A percentile compares a stretch with the other conserved stretches of the same genome.
Conservation (phyloP, 192 early-diverging fungal genomes). For the Coemansia sp. region DNA sequence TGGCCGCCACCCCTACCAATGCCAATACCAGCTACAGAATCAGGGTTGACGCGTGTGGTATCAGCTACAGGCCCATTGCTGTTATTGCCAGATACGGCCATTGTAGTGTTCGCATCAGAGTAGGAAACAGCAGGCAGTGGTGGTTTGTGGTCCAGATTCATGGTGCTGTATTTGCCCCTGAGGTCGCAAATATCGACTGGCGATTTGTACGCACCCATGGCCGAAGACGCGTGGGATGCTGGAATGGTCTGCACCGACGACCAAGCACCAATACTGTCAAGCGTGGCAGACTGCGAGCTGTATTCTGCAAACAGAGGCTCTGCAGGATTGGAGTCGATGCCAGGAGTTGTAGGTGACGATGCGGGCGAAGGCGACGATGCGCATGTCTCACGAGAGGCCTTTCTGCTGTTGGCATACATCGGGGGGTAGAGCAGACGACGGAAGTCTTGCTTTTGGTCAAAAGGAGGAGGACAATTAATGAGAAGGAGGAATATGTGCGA, state of each 20-base stretch:
- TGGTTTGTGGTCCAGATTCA: conserved; percentile 16
- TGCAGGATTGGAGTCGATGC: conserved; percentile 20
- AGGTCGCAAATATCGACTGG: conserved; percentile 25
- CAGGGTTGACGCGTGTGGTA: not conserved
- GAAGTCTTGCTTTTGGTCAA: not conserved
- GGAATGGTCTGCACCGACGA: conserved; percentile 36
- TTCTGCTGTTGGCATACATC: conserved; percentile 34
- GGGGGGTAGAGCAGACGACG: not conserved
- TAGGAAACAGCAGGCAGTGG: not conserved
- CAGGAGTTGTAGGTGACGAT: conserved; percentile 43
- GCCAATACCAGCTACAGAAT: not conserved
- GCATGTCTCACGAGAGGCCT: conserved; percentile 31
- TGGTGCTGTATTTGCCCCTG: conserved; percentile 24
- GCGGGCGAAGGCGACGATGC: conserved; percentile 34
- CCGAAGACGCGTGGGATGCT: conserved; percentile 9
- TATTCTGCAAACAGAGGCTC: conserved; percentile 32
- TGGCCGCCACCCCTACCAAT: not conserved
- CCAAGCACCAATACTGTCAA: conserved; percentile 50
- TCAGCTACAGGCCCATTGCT: not conserved
- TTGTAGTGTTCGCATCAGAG: not conserved
- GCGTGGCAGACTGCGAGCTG: conserved; percentile 27
- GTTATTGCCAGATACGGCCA: not conserved
- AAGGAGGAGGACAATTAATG: not conserved
- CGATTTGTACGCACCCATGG: not conserved
- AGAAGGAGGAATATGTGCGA: not conserved